phyloP scores from a whole-genome alignment of 768 basidiomycete genomes.

The Kwoniella sp. region DNA sequence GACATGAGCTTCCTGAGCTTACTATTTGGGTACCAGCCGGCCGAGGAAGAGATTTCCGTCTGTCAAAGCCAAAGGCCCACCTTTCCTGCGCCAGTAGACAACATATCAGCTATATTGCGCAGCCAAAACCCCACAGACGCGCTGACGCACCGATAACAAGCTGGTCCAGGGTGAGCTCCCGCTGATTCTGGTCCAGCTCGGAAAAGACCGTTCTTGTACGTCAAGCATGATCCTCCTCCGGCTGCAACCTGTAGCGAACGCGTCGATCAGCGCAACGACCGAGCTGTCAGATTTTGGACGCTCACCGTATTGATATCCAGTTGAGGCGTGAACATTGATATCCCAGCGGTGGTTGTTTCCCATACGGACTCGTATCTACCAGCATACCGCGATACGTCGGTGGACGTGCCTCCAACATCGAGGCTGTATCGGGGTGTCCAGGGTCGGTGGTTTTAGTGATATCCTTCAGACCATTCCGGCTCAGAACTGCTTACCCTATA shows the following conservation, averaged over 20 bases:
- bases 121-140: neutral
- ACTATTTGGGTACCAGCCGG: conserved; percentile 68
- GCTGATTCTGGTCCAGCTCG: conserved; percentile 89
- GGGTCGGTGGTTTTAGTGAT: too few relatives aligned
- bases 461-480: too few relatives aligned
- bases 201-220: conserved; percentile 87
- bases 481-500: conserved; percentile 67
- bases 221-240: conserved; percentile 86
- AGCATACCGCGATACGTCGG: conserved; percentile 86
- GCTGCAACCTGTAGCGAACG: conserved; percentile 58
- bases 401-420: conserved; percentile 70
- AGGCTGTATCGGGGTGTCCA: conserved; percentile 10
- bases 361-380: conserved; percentile 83
- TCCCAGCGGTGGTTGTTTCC: conserved; percentile 46
- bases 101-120: neutral
- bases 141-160: conserved; percentile 48
- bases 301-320: conserved; percentile 51
- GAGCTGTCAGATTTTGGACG: too few relatives aligned
- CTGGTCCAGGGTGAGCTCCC: conserved; percentile 89
- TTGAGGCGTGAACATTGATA: conserved; percentile 45
- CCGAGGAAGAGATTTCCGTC: conserved; percentile 50
- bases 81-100: conserved; percentile 60
- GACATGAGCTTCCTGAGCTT: too few relatives aligned
- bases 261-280: too few relatives aligned
- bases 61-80: conserved; percentile 67